A percentile compares a stretch with the other conserved stretches of the same genome.
Evolutionary conservation across 768 basidiomycete species (phyloP).

Genomic region (Butyriboletus loyo): DNA sequence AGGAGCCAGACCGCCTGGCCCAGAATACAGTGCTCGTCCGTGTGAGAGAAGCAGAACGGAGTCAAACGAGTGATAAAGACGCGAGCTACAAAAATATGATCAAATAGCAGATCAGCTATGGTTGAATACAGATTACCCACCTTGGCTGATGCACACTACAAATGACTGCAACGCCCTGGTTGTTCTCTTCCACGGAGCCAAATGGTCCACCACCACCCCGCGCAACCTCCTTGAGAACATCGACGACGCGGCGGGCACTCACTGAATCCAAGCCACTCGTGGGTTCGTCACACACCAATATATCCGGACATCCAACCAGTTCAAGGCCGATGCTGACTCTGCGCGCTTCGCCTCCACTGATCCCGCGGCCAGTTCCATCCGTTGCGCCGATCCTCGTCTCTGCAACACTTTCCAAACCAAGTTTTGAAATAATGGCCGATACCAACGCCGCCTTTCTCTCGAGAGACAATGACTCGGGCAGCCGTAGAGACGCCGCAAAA

Average conservation of each 20-base stretch:
- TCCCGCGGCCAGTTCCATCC: slow-evolving; percentile 71
- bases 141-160: slow-evolving; percentile 88
- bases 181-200: slow-evolving; percentile 26
- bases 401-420: slow-evolving; percentile 70
- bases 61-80: slow-evolving; percentile 83
- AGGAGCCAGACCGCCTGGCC: slow-evolving; percentile 70
- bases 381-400: slow-evolving; percentile 66
- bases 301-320: slow-evolving; percentile 79
- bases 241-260: slow-evolving; percentile 77
- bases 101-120: neutral
- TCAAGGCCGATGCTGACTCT: slow-evolving; percentile 89
- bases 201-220: slow-evolving; percentile 36
- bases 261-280: slow-evolving; percentile 83
- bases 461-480: slow-evolving; percentile 68
- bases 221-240: slow-evolving; percentile 72
- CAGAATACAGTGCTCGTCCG: slow-evolving; percentile 77
- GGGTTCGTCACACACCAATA: slow-evolving; percentile 87
- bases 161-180: slow-evolving; percentile 75
- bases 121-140: slow-evolving; percentile 33
- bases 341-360: slow-evolving; percentile 90
- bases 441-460: slow-evolving; percentile 67
- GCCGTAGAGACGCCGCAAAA: slow-evolving; percentile 81
- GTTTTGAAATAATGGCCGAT: slow-evolving; percentile 65
- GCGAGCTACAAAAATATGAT: slow-evolving; percentile 47
- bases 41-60: slow-evolving; percentile 73